Evolutionary conservation across 306 rosid species (phyloP), one percentile per base, ranked within the genome.

Genomic region (Mimosa pudica): DNA sequence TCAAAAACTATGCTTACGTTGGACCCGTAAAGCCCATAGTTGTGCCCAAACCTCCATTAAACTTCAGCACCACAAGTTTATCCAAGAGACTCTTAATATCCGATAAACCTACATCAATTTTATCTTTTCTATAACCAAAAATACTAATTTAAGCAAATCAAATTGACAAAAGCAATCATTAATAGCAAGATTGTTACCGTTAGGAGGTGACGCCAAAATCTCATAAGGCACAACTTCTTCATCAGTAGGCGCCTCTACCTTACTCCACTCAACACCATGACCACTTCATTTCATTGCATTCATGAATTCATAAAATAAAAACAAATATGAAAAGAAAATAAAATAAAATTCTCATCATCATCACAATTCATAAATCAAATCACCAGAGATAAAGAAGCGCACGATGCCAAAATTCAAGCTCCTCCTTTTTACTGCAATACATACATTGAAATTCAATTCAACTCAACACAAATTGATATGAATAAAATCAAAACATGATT

Each of bases 11-110:
- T 13, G 54, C 95, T 55, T 92, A 92, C 98, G 91, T 95, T 66
- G 98, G 98, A 82, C 96, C 97, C 41, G 97, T 92, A 60, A 97
- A 95, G 45, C 98, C 98, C 98, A 95, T 95, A 7, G 98, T 91
- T 73, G 98, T 92, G 55, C 98, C 98, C 63, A 92, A 75, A 75
- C 98, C 98, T 89, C 98, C 98, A 83, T 95, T 95, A 73, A 95
- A 97, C 93, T 95, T 95, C 72, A 95, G 84, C 82, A 92, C 98
- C 44, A 90, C 98, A 71, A 95, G 98, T 65, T 95, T 95, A 84
- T 95, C 97, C 95, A 95, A 86, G 33, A 92, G 89, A 71, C 70
- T 84, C 89, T 90, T 91, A n/a, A 86, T 86, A 70, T 91, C 92
- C 5, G 84, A 75, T 18, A 92, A 62, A 89, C 82, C 98, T 95